Evolutionary conservation across 108 stramenopile genomes (phyloP).

Genomic region (Pseudonitzschia delicatissima): DNA sequence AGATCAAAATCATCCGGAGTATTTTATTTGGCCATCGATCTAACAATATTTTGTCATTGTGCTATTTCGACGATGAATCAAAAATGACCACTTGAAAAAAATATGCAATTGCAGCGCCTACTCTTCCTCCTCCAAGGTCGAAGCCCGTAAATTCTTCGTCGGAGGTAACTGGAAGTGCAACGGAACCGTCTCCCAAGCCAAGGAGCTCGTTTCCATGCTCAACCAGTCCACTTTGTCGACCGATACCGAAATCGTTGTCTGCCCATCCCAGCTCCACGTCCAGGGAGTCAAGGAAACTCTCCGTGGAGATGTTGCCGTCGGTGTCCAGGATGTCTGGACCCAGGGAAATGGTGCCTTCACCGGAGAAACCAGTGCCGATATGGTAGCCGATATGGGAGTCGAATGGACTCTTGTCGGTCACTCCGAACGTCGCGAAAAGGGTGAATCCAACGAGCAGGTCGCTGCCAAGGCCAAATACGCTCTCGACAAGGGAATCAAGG

Average conservation of each 20-base stretch:
- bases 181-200: slow-evolving; percentile 75
- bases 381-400: slow-evolving; percentile 96
- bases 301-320: slow-evolving; percentile 87
- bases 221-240: slow-evolving; percentile 79
- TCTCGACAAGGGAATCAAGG: slow-evolving; percentile 84
- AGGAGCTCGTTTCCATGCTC: slow-evolving; percentile 86
- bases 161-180: slow-evolving; percentile 99
- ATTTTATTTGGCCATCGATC: too few relatives aligned
- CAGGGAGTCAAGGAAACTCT: slow-evolving; percentile 76
- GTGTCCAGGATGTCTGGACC: slow-evolving; percentile 92
- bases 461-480: slow-evolving; percentile 96
- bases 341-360: slow-evolving; percentile 94
- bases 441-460: slow-evolving; percentile 88
- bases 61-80: neutral
- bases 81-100: neutral
- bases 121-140: slow-evolving; percentile 57
- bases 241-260: slow-evolving; percentile 95
- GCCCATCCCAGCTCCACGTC: slow-evolving; percentile 91
- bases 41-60: too few relatives aligned
- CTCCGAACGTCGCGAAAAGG: slow-evolving; percentile 96
- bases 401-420: slow-evolving; percentile 94
- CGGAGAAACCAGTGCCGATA: slow-evolving; percentile 96
- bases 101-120: slow-evolving; percentile 43
- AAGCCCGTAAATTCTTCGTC: slow-evolving; percentile 94
- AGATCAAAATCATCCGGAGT: too few relatives aligned